These are phyloP conservation scores for Rhynchospora tenuis DNA, from an alignment of 176 grass and related monocot species.

Conservation along the genomic window DNA sequence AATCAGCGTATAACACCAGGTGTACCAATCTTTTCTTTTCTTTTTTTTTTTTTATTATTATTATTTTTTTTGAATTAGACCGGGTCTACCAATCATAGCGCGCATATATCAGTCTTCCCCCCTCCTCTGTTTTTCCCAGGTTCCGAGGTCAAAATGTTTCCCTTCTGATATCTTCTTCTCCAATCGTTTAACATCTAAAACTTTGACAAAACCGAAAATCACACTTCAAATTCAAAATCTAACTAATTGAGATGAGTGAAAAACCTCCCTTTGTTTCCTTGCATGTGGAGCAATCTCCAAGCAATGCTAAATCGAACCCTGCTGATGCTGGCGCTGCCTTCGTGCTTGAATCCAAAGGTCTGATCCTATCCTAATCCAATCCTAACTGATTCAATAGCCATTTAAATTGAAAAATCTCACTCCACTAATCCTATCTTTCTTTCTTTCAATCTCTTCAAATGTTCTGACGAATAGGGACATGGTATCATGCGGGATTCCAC, in stretches of 20 bases:
- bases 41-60: too few species aligned
- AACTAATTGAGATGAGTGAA: not conserved
- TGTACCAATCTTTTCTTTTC: not conserved
- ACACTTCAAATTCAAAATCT: not conserved
- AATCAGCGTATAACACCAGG: not conserved
- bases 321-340: constrained; percentile 76
- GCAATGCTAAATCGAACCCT: not conserved
- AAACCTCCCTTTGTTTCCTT: constrained; percentile 33
- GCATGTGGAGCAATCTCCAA: constrained; percentile 34
- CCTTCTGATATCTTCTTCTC: not conserved
- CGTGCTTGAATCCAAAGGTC: constrained; percentile 96
- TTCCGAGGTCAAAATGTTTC: not conserved
- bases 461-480: constrained; percentile 45
- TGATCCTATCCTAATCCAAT: not conserved
- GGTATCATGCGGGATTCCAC: constrained; percentile 98
- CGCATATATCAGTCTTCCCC: not conserved
- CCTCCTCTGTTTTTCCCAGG: not conserved
- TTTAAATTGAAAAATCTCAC: not conserved
- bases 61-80: too few species aligned
- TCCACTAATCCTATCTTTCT: not conserved
- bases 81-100: not conserved
- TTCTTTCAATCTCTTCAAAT: not conserved
- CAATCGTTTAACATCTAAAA: not conserved
- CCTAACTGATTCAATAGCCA: not conserved
- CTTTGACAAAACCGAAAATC: not conserved